A percentile compares a stretch with the other conserved stretches of the same genome.
Conservation (phyloP, 225 moss, liverwort and hornwort genomes). For the Rhytidiadelphus loreus region DNA sequence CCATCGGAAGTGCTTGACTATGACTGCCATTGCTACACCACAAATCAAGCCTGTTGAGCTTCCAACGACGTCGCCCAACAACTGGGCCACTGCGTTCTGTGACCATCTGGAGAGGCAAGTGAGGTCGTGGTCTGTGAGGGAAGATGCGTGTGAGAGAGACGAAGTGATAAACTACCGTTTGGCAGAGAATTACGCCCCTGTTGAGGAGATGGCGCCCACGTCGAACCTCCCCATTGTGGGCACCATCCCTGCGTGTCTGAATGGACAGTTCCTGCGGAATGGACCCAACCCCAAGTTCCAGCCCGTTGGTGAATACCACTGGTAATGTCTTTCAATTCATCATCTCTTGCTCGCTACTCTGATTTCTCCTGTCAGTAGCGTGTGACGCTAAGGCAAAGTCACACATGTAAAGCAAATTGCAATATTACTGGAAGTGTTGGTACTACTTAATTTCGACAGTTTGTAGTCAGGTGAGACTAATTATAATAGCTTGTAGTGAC, state of each 20-base stretch:
- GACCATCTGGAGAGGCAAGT: not conserved
- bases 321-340: not conserved
- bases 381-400: not conserved
- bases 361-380: not conserved
- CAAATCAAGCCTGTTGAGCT: not conserved
- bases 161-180: not conserved
- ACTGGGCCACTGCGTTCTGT: not conserved
- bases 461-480: no score
- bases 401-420: not conserved
- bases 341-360: not conserved
- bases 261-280: not conserved
- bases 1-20: not conserved
- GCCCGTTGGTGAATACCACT: conserved; percentile 3
- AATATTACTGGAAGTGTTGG: no score
- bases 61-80: not conserved
- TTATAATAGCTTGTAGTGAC: not conserved
- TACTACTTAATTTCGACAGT: no score
- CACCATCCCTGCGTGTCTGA: conserved; percentile 1
- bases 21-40: not conserved
- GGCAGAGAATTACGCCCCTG: not conserved
- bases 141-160: not conserved
- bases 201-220: not conserved
- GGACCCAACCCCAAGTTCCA: conserved; percentile 7
- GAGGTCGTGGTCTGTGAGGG: not conserved
- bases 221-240: not conserved